phyloP scores from a whole-genome alignment of 768 basidiomycete species.

The Auriscalpium microsporum region DNA sequence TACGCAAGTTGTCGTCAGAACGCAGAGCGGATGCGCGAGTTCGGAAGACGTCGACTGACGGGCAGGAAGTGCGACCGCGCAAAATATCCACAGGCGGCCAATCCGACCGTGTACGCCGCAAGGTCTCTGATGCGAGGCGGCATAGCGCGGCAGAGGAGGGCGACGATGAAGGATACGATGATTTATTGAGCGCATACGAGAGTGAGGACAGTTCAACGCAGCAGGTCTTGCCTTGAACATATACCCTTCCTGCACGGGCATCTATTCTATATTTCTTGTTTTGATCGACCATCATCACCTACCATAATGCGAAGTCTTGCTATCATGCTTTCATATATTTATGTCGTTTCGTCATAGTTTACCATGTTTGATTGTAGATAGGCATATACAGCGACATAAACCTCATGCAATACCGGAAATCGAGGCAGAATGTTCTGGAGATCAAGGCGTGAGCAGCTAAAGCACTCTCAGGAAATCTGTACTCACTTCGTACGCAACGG shows the following conservation, averaged over 20 bases:
- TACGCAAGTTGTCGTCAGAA: slow-evolving; percentile 16
- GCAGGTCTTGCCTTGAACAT: neutral
- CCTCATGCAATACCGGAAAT: slow-evolving; percentile 47
- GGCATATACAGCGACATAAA: slow-evolving; percentile 56
- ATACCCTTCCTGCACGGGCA: neutral
- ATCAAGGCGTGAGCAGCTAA: neutral
- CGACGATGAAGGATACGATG: slow-evolving; percentile 70
- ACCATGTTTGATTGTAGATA: slow-evolving; percentile 14
- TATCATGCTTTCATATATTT: slow-evolving; percentile 3
- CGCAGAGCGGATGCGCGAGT: neutral
- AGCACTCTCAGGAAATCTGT: neutral
- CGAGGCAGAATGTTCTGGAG: slow-evolving; percentile 58
- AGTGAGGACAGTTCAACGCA: slow-evolving; percentile 50
- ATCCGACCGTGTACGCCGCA: slow-evolving; percentile 20
- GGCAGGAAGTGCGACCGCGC: slow-evolving; percentile 14
- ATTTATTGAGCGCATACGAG: slow-evolving; percentile 73
- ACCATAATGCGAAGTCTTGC: slow-evolving; percentile 43
- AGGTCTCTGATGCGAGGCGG: slow-evolving; percentile 14
- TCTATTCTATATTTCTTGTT: neutral
- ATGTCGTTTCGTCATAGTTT: neutral
- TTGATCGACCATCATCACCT: slow-evolving; percentile 30
- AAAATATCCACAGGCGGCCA: slow-evolving; percentile 22
- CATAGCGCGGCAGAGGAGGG: slow-evolving; percentile 71
- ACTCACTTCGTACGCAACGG: slow-evolving; percentile 56
- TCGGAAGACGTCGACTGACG: neutral